Percentiles rank a stretch among this genome's conserved stretches.
These are phyloP conservation scores for Cyberlindnera euphorbiiphila DNA, from an alignment of 805 yeast species.

Conservation along the genomic window DNA sequence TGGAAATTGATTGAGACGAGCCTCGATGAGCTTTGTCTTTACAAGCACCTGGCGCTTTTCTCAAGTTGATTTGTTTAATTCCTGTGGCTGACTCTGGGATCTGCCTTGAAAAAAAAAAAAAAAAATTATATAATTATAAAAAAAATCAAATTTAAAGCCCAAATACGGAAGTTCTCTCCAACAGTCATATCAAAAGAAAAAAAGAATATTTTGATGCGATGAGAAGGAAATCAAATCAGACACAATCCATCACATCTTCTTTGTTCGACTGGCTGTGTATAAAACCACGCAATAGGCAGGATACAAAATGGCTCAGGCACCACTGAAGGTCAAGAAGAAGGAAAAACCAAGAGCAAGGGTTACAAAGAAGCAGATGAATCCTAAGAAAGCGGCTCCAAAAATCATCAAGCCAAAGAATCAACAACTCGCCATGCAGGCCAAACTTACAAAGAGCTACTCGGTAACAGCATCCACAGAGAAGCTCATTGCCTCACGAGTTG, in stretches of 20 bases:
- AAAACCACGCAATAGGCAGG: no score
- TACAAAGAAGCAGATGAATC: slow-evolving; percentile 61
- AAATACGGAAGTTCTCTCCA: no score
- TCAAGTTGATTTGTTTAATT: slow-evolving; percentile 4
- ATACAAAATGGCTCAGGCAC: slow-evolving; percentile 73
- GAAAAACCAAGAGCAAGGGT: slow-evolving; percentile 35
- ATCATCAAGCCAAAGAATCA: slow-evolving; percentile 64
- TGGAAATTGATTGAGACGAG: not conserved
- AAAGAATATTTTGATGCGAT: slow-evolving; percentile 4
- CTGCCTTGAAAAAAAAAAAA: not conserved
- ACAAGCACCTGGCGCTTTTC: not conserved
- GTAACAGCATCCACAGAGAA: slow-evolving; percentile 70
- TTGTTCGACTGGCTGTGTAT: no score
- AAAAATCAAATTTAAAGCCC: no score
- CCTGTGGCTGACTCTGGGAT: slow-evolving; percentile 12
- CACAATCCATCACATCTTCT: no score
- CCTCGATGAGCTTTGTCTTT: not conserved
- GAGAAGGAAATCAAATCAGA: not conserved
- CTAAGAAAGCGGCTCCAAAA: slow-evolving; percentile 72
- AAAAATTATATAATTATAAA: no score
- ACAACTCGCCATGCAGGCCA: slow-evolving; percentile 45
- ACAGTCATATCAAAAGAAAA: not conserved
- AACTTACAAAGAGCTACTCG: slow-evolving; percentile 48
- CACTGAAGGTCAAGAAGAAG: slow-evolving; percentile 48
- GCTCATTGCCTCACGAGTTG: slow-evolving; percentile 83